phyloP scores from a whole-genome alignment of 2,329 filamentous ascomycete species.

The Penicillium sp. region DNA sequence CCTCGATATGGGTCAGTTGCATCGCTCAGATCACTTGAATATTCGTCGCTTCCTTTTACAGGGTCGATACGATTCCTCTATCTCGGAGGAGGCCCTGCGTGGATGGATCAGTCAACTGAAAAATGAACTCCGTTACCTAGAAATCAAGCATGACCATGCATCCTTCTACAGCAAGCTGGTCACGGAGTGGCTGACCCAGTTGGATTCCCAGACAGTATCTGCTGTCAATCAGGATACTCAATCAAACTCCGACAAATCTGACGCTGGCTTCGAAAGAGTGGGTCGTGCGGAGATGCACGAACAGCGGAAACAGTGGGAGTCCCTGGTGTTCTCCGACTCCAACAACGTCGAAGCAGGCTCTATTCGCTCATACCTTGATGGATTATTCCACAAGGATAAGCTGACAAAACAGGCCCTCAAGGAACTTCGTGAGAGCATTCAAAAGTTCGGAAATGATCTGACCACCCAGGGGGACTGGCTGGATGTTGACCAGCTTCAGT shows the following conservation, averaged over 20 bases:
- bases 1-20: slow-evolving; percentile 22
- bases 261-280: slow-evolving; percentile 50
- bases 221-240: slow-evolving; percentile 9
- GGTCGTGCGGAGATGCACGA: slow-evolving; percentile 60
- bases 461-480: slow-evolving; percentile 43
- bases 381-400: slow-evolving; percentile 54
- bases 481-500: slow-evolving; percentile 45
- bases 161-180: slow-evolving; percentile 61
- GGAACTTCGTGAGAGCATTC: slow-evolving; percentile 45
- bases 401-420: slow-evolving; percentile 47
- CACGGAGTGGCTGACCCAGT: slow-evolving; percentile 56
- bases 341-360: slow-evolving; percentile 50
- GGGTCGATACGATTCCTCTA: slow-evolving; percentile 57
- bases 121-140: slow-evolving; percentile 53
- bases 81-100: slow-evolving; percentile 51
- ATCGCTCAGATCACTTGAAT: slow-evolving; percentile 43
- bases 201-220: slow-evolving; percentile 28
- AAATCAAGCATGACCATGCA: slow-evolving; percentile 61
- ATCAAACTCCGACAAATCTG: slow-evolving; percentile 29
- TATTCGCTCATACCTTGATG: slow-evolving; percentile 56
- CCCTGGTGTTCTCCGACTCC: slow-evolving; percentile 55
- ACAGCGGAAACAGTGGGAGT: slow-evolving; percentile 60
- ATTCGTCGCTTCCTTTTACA: slow-evolving; percentile 59
- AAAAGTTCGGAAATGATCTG: slow-evolving; percentile 40
- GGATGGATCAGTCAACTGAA: slow-evolving; percentile 55